Evolutionary conservation across 164 flowering plant species (phyloP), one percentile per base, ranked within the genome.

Genomic region (Sextonia rubra): DNA sequence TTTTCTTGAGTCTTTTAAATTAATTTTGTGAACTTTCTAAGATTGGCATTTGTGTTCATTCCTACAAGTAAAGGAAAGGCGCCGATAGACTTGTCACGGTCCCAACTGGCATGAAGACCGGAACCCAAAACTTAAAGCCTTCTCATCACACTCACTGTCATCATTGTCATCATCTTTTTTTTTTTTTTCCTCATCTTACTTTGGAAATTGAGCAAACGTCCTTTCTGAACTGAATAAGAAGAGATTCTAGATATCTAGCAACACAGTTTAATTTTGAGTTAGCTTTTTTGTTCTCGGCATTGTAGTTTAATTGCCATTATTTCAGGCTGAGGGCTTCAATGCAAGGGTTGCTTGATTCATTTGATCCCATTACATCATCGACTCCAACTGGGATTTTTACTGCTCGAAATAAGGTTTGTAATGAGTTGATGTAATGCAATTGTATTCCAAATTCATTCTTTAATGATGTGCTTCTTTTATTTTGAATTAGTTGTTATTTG

Each of bases 241-340:
- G 26, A 61, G 3, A 24, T 37, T 37, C 11, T 37, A 37, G 11
- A 37, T 37, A 37, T 37, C 44, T 37, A 37, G 44, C 44, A 8
- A 1, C 44, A 37, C 14, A 17, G 6, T 15, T 17, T 27, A 20
- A 18, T 64, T 14, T 27, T 64, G 9, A 27, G 29, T 25, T 14
- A 15, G 18, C 67, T 27, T 27, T 29, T 12, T 27, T 27, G 1
- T 55, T 27, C 69, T 63, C 58, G 47, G 52, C 68, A 47, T 22
- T 17, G 12, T 69, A 64, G 49, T 55, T 29, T 23, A 29, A 52
- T 48, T 68, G 64, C 52, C 26, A 17, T 69, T 61, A 7, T 62
- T 64, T 27, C 88, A 94, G 99, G 73, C 83, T 96, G 73, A 87
- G 99, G 78, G 78, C 86, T 47, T 93, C 98, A 71, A 91, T 93